These are phyloP conservation scores for Eutrema japonicum DNA, from an alignment of 345 rosid genomes.

Conservation along the genomic window DNA sequence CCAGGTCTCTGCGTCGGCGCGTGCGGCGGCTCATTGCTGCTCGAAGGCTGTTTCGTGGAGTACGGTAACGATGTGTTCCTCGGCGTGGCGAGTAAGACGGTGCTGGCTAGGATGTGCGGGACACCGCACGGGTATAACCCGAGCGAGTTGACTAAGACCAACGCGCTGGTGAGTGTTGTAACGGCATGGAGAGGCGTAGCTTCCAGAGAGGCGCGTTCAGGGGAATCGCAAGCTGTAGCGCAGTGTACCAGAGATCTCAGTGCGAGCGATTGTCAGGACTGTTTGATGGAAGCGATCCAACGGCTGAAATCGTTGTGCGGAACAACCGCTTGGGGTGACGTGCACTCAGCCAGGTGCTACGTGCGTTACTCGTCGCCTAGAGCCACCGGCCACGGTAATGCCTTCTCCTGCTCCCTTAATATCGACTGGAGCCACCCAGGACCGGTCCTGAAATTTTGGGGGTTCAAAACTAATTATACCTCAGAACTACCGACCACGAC, in stretches of 20 bases:
- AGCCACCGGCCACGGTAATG: slow-evolving; percentile 16
- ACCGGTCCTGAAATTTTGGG: too few species aligned
- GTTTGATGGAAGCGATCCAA: slow-evolving; percentile 67
- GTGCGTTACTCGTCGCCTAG: slow-evolving; percentile 61
- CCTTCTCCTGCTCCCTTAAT: background rate
- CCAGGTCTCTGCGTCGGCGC: slow-evolving; percentile 54
- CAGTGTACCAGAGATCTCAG: slow-evolving; percentile 80
- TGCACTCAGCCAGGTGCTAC: slow-evolving; percentile 83
- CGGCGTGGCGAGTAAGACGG: slow-evolving; percentile 53
- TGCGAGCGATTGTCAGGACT: slow-evolving; percentile 68
- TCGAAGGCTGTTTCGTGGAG: slow-evolving; percentile 64
- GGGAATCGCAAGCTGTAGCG: slow-evolving; percentile 54
- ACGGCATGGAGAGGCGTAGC: too few species aligned
- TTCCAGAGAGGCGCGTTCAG: background rate
- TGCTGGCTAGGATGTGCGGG: slow-evolving; percentile 54
- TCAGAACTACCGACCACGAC: too few species aligned
- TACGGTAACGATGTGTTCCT: slow-evolving; percentile 59
- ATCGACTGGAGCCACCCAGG: too few species aligned
- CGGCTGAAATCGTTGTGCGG: slow-evolving; percentile 60
- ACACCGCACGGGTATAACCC: slow-evolving; percentile 48
- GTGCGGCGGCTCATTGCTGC: slow-evolving; percentile 69
- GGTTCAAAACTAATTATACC: too few species aligned
- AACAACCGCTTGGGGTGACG: slow-evolving; percentile 58
- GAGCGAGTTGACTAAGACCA: slow-evolving; percentile 46
- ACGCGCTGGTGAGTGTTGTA: background rate